A percentile compares a stretch with the other conserved stretches of the same genome.
These are phyloP conservation scores for Microdochium paspali DNA, from an alignment of 2,329 filamentous ascomycete genomes.

Conservation along the genomic window DNA sequence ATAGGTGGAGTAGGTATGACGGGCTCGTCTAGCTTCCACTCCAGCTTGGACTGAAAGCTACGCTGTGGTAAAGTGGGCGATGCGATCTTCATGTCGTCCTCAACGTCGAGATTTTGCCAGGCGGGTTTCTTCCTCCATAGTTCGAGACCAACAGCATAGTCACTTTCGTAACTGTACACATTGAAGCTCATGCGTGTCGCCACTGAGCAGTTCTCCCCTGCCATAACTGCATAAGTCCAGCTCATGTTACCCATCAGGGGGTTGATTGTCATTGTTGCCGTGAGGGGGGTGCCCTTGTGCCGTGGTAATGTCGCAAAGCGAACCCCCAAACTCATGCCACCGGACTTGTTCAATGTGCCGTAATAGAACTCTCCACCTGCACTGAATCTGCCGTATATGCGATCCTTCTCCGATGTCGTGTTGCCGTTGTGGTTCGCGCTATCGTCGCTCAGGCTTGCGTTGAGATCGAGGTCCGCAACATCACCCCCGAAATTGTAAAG, in stretches of 20 bases:
- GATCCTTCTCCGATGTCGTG: slow-evolving; percentile 37
- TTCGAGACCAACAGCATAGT: slow-evolving; percentile 85
- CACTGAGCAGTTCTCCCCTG: slow-evolving; percentile 71
- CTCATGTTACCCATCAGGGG: slow-evolving; percentile 91
- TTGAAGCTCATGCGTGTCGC: slow-evolving; percentile 95
- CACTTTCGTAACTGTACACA: slow-evolving; percentile 95
- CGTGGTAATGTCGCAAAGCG: slow-evolving; percentile 81
- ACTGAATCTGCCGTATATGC: slow-evolving; percentile 73
- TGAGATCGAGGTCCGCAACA: slow-evolving; percentile 25
- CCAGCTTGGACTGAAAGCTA: slow-evolving; percentile 39
- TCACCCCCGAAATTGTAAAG: slow-evolving; percentile 91
- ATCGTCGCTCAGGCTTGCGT: slow-evolving; percentile 5
- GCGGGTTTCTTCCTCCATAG: slow-evolving; percentile 65
- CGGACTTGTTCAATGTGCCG: slow-evolving; percentile 86
- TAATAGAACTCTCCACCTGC: slow-evolving; percentile 93
- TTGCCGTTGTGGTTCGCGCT: slow-evolving; percentile 11
- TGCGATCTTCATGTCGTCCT: slow-evolving; percentile 10
- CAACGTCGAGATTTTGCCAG: slow-evolving; percentile 24
- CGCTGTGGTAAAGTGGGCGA: slow-evolving; percentile 20
- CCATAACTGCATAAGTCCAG: slow-evolving; percentile 84
- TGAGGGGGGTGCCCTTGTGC: slow-evolving; percentile 80
- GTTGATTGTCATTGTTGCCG: slow-evolving; percentile 86
- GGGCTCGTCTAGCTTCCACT: slow-evolving; percentile 34
- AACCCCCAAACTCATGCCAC: slow-evolving; percentile 79
- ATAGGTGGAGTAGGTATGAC: slow-evolving; percentile 5